A percentile compares a stretch with the other conserved stretches of the same genome.
phyloP scores from a whole-genome alignment of 257 asterid species.

The Capsicum pubescens region DNA sequence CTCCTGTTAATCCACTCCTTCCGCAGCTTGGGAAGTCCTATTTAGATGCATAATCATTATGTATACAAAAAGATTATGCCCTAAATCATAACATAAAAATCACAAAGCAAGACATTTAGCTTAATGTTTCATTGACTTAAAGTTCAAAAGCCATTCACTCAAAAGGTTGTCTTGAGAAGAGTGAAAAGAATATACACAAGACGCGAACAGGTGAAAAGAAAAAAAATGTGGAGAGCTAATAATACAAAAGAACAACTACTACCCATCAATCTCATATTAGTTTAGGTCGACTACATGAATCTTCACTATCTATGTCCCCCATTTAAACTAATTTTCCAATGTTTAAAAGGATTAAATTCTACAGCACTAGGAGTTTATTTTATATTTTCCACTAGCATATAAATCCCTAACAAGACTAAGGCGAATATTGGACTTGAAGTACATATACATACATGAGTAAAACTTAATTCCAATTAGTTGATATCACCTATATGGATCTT shows the following conservation, averaged over 20 bases:
- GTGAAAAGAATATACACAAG: background rate
- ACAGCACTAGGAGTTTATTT: background rate
- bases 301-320: background rate
- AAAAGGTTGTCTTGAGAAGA: background rate
- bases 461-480: background rate
- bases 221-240: background rate
- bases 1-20: slow-evolving; percentile 85
- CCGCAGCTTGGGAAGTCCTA: slow-evolving; percentile 92
- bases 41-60: slow-evolving; percentile 24
- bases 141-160: background rate
- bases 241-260: background rate
- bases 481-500: slow-evolving; percentile 4
- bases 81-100: slow-evolving; percentile 14
- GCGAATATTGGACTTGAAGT: background rate
- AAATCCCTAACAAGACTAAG: background rate
- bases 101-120: background rate
- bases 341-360: background rate
- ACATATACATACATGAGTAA: background rate
- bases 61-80: background rate
- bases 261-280: background rate
- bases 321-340: background rate
- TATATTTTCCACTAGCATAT: background rate
- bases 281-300: background rate
- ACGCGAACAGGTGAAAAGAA: background rate
- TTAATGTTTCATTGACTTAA: background rate